These are phyloP conservation scores for Phyllosticta ampelicida DNA, from an alignment of 2,329 filamentous ascomycete genomes.

Conservation along the genomic window DNA sequence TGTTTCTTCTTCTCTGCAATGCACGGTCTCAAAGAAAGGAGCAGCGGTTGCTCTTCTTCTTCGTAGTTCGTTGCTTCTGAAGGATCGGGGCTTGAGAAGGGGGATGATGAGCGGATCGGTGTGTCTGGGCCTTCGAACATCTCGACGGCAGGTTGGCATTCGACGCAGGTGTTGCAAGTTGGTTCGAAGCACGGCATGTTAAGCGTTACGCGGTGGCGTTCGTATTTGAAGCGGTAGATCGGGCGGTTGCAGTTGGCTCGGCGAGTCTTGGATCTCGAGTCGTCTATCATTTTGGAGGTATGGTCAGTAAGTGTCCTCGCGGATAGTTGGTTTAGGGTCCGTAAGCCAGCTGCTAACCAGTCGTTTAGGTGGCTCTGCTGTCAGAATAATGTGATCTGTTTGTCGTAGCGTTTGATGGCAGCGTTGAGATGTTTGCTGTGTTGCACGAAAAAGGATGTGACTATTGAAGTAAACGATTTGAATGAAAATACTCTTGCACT, in stretches of 20 bases:
- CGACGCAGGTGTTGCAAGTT: neutral
- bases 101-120: neutral
- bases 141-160: neutral
- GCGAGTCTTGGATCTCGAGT: neutral
- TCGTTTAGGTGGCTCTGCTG: neutral
- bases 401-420: neutral
- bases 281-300: neutral
- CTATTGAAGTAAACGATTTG: neutral
- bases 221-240: conserved; percentile 6
- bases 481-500: neutral
- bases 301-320: neutral
- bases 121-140: neutral
- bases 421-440: neutral
- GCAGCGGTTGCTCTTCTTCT: neutral
- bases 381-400: neutral
- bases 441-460: neutral
- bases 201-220: neutral
- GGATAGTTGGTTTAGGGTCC: neutral
- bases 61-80: neutral
- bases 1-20: neutral
- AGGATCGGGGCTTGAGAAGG: neutral
- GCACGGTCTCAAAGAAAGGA: neutral
- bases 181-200: conserved; percentile 2
- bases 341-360: neutral
- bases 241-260: conserved; percentile 5